Evolutionary conservation across 352 stramenopile species (phyloP).

Genomic region (Phytopythium boreale): DNA sequence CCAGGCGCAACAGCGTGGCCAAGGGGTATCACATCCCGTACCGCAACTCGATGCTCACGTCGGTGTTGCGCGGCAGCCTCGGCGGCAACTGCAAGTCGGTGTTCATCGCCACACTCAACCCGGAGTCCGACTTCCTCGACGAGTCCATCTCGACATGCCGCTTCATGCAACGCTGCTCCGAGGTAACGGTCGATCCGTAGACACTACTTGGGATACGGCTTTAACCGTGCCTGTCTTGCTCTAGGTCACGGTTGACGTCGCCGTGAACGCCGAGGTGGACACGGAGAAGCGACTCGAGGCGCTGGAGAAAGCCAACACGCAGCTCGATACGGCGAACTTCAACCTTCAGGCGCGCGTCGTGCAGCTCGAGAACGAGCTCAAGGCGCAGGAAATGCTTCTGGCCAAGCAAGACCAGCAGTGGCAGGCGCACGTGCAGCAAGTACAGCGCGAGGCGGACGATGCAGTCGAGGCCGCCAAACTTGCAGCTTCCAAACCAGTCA

Average conservation of each 20-base stretch:
- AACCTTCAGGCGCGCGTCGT: constrained; percentile 37
- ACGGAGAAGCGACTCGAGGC: constrained; percentile 48
- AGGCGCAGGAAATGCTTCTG: constrained; percentile 25
- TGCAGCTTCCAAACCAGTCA: constrained; percentile 6
- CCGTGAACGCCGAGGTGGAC: constrained; percentile 67
- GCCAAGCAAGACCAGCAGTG: constrained; percentile 35
- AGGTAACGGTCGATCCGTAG: constrained; percentile 14
- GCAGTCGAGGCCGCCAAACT: constrained; percentile 22
- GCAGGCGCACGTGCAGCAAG: constrained; percentile 20
- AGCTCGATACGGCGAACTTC: constrained; percentile 39
- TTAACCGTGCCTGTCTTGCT: not conserved
- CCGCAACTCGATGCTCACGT: constrained; percentile 97
- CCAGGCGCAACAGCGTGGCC: constrained; percentile 44
- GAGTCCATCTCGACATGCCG: constrained; percentile 96
- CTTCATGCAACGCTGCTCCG: constrained; percentile 94
- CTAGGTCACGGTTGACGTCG: constrained; percentile 64
- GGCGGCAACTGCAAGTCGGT: constrained; percentile 97
- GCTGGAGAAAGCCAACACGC: constrained; percentile 50
- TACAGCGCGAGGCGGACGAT: constrained; percentile 27
- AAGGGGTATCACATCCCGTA: constrained; percentile 91
- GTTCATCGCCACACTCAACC: constrained; percentile 95
- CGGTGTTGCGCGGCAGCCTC: constrained; percentile 91
- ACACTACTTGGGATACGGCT: not conserved
- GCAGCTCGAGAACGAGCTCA: constrained; percentile 47
- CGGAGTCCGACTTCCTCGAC: constrained; percentile 79